phyloP scores from a whole-genome alignment of 208 protist species.

The Blastocrithidia nonstop region DNA sequence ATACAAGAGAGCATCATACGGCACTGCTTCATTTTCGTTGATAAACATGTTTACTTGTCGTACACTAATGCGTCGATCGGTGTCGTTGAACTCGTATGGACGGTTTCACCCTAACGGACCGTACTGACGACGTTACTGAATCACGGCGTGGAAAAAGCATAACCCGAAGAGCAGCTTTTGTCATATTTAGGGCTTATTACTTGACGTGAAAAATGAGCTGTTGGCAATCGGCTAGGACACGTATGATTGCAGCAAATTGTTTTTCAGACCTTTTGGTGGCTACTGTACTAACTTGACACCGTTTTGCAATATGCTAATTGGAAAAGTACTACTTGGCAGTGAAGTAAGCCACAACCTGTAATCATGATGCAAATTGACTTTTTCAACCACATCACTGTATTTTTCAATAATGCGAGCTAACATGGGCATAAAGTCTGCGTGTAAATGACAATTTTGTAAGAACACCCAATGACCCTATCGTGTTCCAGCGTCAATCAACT shows the following conservation, averaged over 20 bases:
- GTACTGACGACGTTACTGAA: slow-evolving; percentile 93
- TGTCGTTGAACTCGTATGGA: slow-evolving; percentile 96
- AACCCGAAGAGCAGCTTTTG: slow-evolving; percentile 90
- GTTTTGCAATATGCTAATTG: slow-evolving; percentile 95
- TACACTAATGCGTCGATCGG: slow-evolving; percentile 90
- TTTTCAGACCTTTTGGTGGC: slow-evolving; percentile 93
- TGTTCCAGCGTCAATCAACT: slow-evolving; percentile 83
- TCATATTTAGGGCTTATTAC: slow-evolving; percentile 72
- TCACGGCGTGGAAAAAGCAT: slow-evolving; percentile 93
- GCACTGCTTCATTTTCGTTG: slow-evolving; percentile 79
- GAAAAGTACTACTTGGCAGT: slow-evolving; percentile 94
- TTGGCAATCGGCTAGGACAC: slow-evolving; percentile 79
- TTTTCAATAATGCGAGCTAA: slow-evolving; percentile 88
- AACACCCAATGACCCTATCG: slow-evolving; percentile 87
- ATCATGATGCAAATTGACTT: slow-evolving; percentile 84
- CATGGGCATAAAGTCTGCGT: slow-evolving; percentile 89
- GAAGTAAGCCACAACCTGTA: slow-evolving; percentile 97
- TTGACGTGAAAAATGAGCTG: slow-evolving; percentile 66
- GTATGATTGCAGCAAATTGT: slow-evolving; percentile 92
- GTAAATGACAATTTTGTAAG: slow-evolving; percentile 93
- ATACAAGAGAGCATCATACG: slow-evolving; percentile 91
- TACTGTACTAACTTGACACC: slow-evolving; percentile 97
- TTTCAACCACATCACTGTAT: slow-evolving; percentile 74
- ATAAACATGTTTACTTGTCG: slow-evolving; percentile 93
- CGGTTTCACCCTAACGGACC: slow-evolving; percentile 94